Evolutionary conservation across 441 rosid species (phyloP).

Genomic region (Croton setiger): DNA sequence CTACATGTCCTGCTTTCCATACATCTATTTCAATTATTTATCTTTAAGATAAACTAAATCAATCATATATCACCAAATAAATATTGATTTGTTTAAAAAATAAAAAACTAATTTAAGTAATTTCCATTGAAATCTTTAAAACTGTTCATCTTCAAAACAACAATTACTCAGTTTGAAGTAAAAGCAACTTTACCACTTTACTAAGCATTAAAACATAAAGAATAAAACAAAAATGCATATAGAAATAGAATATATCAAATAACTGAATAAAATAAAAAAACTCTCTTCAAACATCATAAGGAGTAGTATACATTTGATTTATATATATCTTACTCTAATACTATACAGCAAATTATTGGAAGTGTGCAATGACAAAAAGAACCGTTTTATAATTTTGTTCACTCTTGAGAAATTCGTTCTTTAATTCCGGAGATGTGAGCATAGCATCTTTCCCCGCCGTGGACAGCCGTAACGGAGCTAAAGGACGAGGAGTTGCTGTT

Average conservation of each 20-base stretch:
- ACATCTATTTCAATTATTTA: too few relatives aligned
- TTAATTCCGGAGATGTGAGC: background rate
- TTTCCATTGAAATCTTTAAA: background rate
- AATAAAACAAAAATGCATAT: background rate
- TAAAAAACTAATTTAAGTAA: too few relatives aligned
- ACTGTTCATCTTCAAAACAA: background rate
- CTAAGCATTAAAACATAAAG: background rate
- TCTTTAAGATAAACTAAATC: too few relatives aligned
- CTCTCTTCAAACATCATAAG: background rate
- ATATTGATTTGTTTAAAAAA: too few relatives aligned
- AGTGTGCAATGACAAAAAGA: conserved; percentile 5
- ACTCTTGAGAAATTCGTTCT: background rate
- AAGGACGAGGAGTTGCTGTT: background rate
- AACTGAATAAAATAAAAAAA: background rate
- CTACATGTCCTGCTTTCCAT: too few relatives aligned
- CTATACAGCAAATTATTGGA: conserved; percentile 1
- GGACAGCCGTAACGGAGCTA: background rate
- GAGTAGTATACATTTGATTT: background rate
- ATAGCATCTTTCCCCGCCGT: too few relatives aligned
- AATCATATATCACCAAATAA: too few relatives aligned
- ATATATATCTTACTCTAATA: background rate
- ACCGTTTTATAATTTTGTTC: background rate
- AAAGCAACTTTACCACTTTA: background rate
- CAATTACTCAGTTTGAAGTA: too few relatives aligned
- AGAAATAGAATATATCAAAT: background rate